These are phyloP conservation scores for Podaxis mareebaensis DNA, from an alignment of 768 basidiomycete genomes.

Conservation along the genomic window DNA sequence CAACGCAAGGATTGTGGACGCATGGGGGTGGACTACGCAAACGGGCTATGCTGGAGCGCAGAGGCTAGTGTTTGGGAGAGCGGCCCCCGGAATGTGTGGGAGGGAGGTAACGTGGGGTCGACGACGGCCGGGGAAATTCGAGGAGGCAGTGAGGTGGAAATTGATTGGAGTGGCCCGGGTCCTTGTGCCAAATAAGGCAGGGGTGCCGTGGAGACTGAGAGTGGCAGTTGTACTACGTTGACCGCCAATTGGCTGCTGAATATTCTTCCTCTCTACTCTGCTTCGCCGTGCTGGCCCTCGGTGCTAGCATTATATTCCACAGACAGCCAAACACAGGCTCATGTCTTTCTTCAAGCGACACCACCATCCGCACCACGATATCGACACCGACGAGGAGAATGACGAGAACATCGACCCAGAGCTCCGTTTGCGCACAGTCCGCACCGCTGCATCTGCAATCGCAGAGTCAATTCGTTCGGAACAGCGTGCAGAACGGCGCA, in stretches of 20 bases:
- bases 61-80: background rate
- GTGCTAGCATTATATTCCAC: conserved; percentile 1
- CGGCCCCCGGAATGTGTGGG: background rate
- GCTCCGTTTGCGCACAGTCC: conserved; percentile 86
- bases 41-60: background rate
- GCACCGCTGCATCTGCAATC: conserved; percentile 88
- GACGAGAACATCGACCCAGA: conserved; percentile 80
- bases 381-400: conserved; percentile 59
- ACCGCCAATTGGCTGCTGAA: background rate
- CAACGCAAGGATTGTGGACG: background rate
- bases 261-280: background rate
- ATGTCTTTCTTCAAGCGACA: conserved; percentile 45
- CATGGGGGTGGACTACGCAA: background rate
- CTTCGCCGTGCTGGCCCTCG: conserved; percentile 18
- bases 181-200: background rate
- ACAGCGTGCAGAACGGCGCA: conserved; percentile 61
- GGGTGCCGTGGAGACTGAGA: conserved; percentile 2
- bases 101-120: background rate
- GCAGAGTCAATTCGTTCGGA: conserved; percentile 86
- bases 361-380: conserved; percentile 31
- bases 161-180: conserved; percentile 11
- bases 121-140: background rate
- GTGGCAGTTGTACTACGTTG: background rate
- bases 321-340: background rate
- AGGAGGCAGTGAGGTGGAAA: background rate